phyloP scores from a whole-genome alignment of 805 yeast species.

The Candida patagonica region DNA sequence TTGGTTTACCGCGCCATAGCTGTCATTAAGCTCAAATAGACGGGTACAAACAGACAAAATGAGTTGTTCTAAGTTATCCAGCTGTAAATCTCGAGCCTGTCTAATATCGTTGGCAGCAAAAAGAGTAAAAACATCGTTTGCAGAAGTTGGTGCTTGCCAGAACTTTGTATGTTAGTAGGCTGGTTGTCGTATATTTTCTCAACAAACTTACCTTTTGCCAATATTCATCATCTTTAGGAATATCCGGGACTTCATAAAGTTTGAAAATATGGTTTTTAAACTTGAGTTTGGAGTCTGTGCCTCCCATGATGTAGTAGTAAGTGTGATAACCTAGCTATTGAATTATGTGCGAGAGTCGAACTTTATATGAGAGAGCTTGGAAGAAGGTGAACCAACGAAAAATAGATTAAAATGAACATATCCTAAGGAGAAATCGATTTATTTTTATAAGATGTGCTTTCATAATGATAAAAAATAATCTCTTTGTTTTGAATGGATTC shows the following conservation, averaged over 20 bases:
- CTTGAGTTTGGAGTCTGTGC: constrained; percentile 57
- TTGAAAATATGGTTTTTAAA: constrained; percentile 53
- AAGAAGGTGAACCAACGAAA: neutral
- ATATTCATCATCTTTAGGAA: constrained; percentile 28
- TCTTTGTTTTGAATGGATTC: too few relatives aligned
- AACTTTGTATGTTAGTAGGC: constrained; percentile 26
- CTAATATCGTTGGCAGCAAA: constrained; percentile 51
- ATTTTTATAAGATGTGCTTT: too few relatives aligned
- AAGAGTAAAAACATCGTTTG: constrained; percentile 49
- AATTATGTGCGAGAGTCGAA: too few relatives aligned
- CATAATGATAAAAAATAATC: too few relatives aligned
- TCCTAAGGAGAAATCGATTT: too few relatives aligned
- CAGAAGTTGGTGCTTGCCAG: constrained; percentile 41
- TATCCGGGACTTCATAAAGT: constrained; percentile 29
- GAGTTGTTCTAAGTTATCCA: constrained; percentile 46
- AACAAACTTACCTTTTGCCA: constrained; percentile 31
- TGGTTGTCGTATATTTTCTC: neutral
- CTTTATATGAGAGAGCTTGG: too few relatives aligned
- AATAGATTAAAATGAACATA: too few relatives aligned
- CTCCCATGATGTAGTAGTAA: constrained; percentile 64
- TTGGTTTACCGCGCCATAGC: neutral
- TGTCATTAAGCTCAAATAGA: constrained; percentile 20
- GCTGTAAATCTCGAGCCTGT: constrained; percentile 48
- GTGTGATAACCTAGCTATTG: too few relatives aligned
- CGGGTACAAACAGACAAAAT: constrained; percentile 34